Percentiles rank a stretch among this genome's conserved stretches.
These are phyloP conservation scores for Alternaria alternata DNA, from an alignment of 2,329 filamentous ascomycete species.

Conservation along the genomic window DNA sequence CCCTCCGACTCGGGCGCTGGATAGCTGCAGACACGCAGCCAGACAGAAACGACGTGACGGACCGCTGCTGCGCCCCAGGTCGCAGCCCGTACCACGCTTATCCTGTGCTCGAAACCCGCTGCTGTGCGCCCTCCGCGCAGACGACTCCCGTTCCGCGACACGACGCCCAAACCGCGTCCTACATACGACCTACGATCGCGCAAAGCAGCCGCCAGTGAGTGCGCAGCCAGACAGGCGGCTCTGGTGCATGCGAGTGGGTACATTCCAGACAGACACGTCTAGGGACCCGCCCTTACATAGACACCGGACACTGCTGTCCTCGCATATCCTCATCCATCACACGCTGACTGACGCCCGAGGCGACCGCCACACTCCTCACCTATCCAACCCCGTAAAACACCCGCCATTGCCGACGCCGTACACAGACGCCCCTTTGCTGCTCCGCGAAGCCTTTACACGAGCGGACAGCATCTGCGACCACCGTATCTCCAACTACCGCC, in stretches of 20 bases:
- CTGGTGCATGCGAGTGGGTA: conserved; percentile 23
- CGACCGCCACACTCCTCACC: conserved; percentile 5
- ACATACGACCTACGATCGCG: conserved; percentile 15
- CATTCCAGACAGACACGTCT: conserved; percentile 20
- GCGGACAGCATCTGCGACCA: conserved; percentile 7
- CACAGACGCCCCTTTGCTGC: not conserved
- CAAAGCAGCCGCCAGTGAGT: conserved; percentile 12
- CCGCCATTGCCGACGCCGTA: not conserved
- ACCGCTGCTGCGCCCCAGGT: conserved; percentile 20
- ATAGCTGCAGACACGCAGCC: conserved; percentile 8
- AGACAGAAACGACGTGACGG: conserved; percentile 20
- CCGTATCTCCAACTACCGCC: conserved; percentile 19
- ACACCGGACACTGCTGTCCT: conserved; percentile 12
- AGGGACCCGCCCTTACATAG: conserved; percentile 22
- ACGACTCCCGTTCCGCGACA: conserved; percentile 17
- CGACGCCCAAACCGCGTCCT: conserved; percentile 14
- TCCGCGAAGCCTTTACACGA: not conserved
- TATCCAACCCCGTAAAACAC: conserved; percentile 17
- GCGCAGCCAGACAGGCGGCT: conserved; percentile 16
- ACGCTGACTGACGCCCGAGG: conserved; percentile 20
- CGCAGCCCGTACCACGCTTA: conserved; percentile 22
- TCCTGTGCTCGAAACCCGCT: conserved; percentile 19
- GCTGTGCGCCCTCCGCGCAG: conserved; percentile 15
- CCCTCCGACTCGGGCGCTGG: conserved; percentile 13
- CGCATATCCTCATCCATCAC: conserved; percentile 4